Percentiles rank a stretch among this genome's conserved stretches.
Evolutionary conservation across 129 eudicot genomes (phyloP).

Genomic region (Tagetes erecta): DNA sequence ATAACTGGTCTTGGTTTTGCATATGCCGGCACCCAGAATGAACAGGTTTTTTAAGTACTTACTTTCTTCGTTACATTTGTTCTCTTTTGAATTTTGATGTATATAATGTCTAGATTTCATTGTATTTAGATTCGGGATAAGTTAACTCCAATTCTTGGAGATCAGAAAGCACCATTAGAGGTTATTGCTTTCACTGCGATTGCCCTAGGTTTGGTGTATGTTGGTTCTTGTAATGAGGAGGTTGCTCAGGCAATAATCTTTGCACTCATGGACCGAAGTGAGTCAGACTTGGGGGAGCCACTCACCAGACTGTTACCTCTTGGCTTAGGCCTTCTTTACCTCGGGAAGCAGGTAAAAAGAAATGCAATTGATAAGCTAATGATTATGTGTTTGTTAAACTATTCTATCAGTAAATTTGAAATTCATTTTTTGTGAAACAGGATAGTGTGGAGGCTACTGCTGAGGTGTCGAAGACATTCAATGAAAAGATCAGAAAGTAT

Average conservation of each 20-base stretch:
- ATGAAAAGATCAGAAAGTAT: slow-evolving; percentile 84
- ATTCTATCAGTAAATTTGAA: slow-evolving; percentile 5
- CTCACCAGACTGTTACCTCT: slow-evolving; percentile 76
- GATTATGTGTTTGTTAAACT: not conserved
- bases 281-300: slow-evolving; percentile 84
- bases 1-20: slow-evolving; percentile 96
- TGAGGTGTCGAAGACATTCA: slow-evolving; percentile 91
- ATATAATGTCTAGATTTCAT: not conserved
- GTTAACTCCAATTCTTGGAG: slow-evolving; percentile 77
- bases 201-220: slow-evolving; percentile 81
- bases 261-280: slow-evolving; percentile 91
- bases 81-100: not conserved
- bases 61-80: not conserved
- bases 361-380: not conserved
- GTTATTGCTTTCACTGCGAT: slow-evolving; percentile 90
- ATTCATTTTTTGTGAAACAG: slow-evolving; percentile 38
- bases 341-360: slow-evolving; percentile 84
- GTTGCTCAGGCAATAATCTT: slow-evolving; percentile 96
- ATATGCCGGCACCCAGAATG: slow-evolving; percentile 90
- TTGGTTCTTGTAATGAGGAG: slow-evolving; percentile 96
- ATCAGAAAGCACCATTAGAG: slow-evolving; percentile 78
- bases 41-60: slow-evolving; percentile 50
- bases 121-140: slow-evolving; percentile 62
- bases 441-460: slow-evolving; percentile 98
- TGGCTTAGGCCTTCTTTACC: slow-evolving; percentile 91